Evolutionary conservation across 2,329 filamentous ascomycete genomes (phyloP).

Genomic region (Sarocladium kiliense): DNA sequence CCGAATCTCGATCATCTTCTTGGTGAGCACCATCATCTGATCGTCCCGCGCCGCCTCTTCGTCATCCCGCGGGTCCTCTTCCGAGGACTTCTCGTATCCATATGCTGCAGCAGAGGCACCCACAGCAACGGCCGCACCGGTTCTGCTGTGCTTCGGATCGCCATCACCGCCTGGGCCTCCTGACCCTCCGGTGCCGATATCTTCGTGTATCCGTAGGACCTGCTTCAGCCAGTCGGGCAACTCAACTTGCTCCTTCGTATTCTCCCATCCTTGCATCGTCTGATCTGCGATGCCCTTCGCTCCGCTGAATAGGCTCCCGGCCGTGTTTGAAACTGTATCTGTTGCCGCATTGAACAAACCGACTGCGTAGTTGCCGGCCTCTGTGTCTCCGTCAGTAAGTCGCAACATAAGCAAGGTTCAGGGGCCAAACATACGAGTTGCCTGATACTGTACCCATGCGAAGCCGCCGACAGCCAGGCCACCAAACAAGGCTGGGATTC

Average conservation of each 20-base stretch:
- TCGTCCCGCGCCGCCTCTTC: conserved; percentile 77
- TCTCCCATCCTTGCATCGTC: conserved; percentile 75
- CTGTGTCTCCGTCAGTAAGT: conserved; percentile 25
- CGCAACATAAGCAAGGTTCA: background rate
- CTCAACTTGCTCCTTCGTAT: conserved; percentile 72
- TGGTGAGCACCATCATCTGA: conserved; percentile 98
- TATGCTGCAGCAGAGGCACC: conserved; percentile 74
- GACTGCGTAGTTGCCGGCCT: conserved; percentile 43
- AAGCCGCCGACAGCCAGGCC: conserved; percentile 80
- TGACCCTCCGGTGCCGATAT: conserved; percentile 46
- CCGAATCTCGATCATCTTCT: conserved; percentile 99
- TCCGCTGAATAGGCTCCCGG: conserved; percentile 64
- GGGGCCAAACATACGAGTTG: conserved; percentile 62
- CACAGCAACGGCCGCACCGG: conserved; percentile 55
- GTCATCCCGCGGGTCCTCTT: conserved; percentile 56
- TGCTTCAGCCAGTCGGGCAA: conserved; percentile 73
- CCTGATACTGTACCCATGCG: conserved; percentile 95
- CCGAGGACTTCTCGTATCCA: conserved; percentile 64
- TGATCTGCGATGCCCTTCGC: conserved; percentile 73
- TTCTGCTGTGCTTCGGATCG: conserved; percentile 56
- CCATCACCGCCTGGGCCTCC: conserved; percentile 41
- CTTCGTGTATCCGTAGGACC: conserved; percentile 58
- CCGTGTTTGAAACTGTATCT: conserved; percentile 65
- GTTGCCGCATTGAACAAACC: conserved; percentile 71
- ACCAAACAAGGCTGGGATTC: conserved; percentile 87